Conservation (phyloP, 106 monocot species). For the Iris macrosiphon region DNA sequence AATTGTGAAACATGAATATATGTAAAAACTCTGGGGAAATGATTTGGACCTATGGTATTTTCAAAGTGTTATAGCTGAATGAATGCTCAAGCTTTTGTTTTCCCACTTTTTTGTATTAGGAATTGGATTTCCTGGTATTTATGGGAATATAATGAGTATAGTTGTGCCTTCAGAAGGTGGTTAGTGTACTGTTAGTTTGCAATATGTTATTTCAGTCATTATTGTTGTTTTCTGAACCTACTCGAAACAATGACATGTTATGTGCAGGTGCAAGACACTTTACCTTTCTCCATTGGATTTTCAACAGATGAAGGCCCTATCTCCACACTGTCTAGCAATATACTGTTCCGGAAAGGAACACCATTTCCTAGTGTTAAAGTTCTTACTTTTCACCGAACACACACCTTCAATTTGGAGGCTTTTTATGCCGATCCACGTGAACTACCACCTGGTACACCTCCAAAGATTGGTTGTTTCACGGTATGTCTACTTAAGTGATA, state of each 20-base stretch:
- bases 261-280: conserved; percentile 76
- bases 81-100: conserved; percentile 2
- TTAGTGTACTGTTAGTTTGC: not conserved
- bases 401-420: conserved; percentile 58
- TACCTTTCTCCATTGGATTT: conserved; percentile 73
- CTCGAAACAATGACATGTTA: too few species aligned
- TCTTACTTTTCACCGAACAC: conserved; percentile 48
- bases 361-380: conserved; percentile 78
- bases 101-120: not conserved
- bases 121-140: too few species aligned
- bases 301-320: conserved; percentile 47
- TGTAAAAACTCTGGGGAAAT: too few species aligned
- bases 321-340: conserved; percentile 41
- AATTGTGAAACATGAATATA: too few species aligned
- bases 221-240: too few species aligned
- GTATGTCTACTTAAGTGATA: conserved; percentile 18
- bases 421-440: conserved; percentile 72
- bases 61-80: too few species aligned
- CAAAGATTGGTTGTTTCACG: conserved; percentile 52
- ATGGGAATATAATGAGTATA: not conserved
- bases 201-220: not conserved
- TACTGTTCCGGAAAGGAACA: conserved; percentile 63
- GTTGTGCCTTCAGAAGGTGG: too few species aligned
- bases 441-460: conserved; percentile 44
- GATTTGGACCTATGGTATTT: too few species aligned